A percentile compares a stretch with the other conserved stretches of the same genome.
phyloP scores from a whole-genome alignment of 116 monocot species.

The Iris pallida region DNA sequence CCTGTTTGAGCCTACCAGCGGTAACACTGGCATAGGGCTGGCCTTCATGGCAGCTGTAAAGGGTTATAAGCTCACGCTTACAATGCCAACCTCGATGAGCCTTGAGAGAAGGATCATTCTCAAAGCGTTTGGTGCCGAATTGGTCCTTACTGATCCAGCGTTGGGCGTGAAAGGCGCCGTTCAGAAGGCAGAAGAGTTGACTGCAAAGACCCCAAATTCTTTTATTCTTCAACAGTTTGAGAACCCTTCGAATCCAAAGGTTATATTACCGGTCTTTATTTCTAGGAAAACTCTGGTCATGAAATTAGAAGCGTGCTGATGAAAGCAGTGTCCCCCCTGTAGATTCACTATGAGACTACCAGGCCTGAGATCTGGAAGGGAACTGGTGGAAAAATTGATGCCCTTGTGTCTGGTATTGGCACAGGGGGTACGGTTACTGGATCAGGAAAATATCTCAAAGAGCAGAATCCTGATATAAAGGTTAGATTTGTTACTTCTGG shows the following conservation, averaged over 20 bases:
- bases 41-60: slow-evolving; percentile 74
- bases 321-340: neutral
- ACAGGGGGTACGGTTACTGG: slow-evolving; percentile 79
- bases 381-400: slow-evolving; percentile 62
- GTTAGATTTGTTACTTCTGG: slow-evolving; percentile 14
- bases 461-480: slow-evolving; percentile 66
- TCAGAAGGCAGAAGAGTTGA: slow-evolving; percentile 52
- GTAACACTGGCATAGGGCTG: slow-evolving; percentile 70
- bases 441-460: slow-evolving; percentile 57
- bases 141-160: slow-evolving; percentile 57
- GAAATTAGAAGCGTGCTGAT: neutral
- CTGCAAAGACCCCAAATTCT: slow-evolving; percentile 51
- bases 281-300: neutral
- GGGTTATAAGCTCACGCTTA: slow-evolving; percentile 60
- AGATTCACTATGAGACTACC: slow-evolving; percentile 77
- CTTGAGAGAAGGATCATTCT: slow-evolving; percentile 65
- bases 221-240: slow-evolving; percentile 68
- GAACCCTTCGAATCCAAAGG: slow-evolving; percentile 69
- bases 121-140: slow-evolving; percentile 60
- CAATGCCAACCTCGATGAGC: slow-evolving; percentile 71
- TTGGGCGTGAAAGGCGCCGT: slow-evolving; percentile 55
- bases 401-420: slow-evolving; percentile 62
- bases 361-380: slow-evolving; percentile 73
- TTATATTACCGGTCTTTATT: slow-evolving; percentile 1
- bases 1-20: slow-evolving; percentile 69